Base-by-base conservation (phyloP, 163 green algal species). In the Smithsoniella earleae region DNA sequence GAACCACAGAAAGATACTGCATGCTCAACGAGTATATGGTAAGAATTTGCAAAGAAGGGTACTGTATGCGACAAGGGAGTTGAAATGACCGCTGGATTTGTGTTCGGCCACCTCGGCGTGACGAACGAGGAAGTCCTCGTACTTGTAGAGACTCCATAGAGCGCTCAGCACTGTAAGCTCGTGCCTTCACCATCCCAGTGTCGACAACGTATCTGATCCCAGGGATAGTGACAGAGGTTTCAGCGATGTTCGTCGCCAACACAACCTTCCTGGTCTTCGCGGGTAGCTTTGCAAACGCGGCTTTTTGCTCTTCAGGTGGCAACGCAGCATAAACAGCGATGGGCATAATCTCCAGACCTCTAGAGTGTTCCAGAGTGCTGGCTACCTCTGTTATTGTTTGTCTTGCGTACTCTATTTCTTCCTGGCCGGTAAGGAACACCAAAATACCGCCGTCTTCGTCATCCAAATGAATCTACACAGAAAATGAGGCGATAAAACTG, bases 191-290 rank as follows among this genome's bases (percentile, higher is more conserved):
- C 73, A 95, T 82, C 2, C 91, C 91, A 3, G 82, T 84, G 81
- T 97, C 90, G 2, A 96, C 74, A 6, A 95, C 89, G 46, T 86
- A 95, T 36, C 87, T 80, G 62, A 96, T 87, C 3, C 91, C 91
- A 0, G 83, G 74, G 20, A 97, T 91, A 37, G 91, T 97, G 63
- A 97, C 82, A 46, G 85, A 92, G 1, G 91, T 97, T 76, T 97
- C 91, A 2, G 91, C 90, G 40, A 97, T 95, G 82, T 97, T 97
- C n/a, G 91, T 97, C 2, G 85, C 83, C 45, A 97, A 73, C 36
- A 97, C 88, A 33, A 87, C 83, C 78, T 95, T 96, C 43, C 91
- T 83, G 2, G 66, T 76, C 25, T 80, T 83, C 0, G 74, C 49
- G 2, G 87, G 81, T 0, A 88, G 82, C 0, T 83, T 79, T 66